Base-by-base conservation (phyloP, 202 grass and related monocot genomes). In the Schoenoplectus triqueter region DNA sequence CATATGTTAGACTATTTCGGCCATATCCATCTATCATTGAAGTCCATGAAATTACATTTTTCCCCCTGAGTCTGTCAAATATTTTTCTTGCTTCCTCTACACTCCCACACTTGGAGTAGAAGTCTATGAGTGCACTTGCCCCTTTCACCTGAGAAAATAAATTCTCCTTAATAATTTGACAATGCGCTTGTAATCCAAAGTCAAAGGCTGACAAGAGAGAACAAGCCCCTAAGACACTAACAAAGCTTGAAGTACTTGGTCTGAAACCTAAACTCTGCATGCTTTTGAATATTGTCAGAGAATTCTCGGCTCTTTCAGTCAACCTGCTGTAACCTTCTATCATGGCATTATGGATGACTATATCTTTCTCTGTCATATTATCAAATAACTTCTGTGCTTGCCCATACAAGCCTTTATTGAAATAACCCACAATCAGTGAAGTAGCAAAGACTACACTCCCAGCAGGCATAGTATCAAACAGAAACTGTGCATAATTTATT, bases 11-110 rank as follows among this genome's bases (percentile, higher is more conserved):
- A 45, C 95, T 91, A 72, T 97, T 97, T 87, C 92, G 91, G 18
- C 91, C 92, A 66, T 94, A 95, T 7, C 95, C 89, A 73, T 97
- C 95, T 49, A 97, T 93, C 88, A 97, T 95, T 10, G 89, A 93
- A 0, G 95, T 97, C 92, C 92, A 94, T 2, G 89, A 92, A 72
- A 97, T 62, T 21, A 97, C 95, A 72, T 90, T 97, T 82, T 79
- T 86, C 19, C 84, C 85, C 0, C 75, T 18, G 89, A 94, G 89
- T n/a, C 75, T 49, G 48, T 92, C 77, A 18, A 94, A 97, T 76
- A 91, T 51, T 86, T 73, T 84, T 61, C 88, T 44, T 22, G 80
- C 89, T 17, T 93, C 91, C 17, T 92, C 88, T 2, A 93, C 87
- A 13, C 78, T 63, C 39, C 92, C 91, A 61, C 95, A 93, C 86